Conservation (phyloP, 2,329 filamentous ascomycete genomes). For the Alternaria triticina region DNA sequence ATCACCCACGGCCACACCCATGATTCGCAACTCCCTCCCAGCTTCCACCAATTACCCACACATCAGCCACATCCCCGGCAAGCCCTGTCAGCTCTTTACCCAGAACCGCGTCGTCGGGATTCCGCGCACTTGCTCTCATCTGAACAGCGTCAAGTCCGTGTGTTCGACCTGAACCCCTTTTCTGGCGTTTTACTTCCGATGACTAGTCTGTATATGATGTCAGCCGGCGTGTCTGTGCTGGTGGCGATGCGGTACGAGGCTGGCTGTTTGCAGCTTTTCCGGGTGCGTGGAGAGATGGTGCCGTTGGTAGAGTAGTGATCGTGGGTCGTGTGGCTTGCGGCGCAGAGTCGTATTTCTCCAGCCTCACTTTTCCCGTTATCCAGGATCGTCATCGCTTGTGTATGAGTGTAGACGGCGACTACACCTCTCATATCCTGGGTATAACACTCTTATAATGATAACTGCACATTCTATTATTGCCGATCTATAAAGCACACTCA, state of each 20-base stretch:
- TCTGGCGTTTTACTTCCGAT: background rate
- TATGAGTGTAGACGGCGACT: background rate
- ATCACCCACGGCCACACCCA: background rate
- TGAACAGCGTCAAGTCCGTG: background rate
- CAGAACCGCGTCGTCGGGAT: background rate
- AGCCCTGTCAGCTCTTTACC: background rate
- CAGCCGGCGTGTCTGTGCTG: background rate
- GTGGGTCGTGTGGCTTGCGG: no score
- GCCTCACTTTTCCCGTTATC: background rate
- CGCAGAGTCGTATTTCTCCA: no score
- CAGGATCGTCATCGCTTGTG: background rate
- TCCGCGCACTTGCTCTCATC: background rate
- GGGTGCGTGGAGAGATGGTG: background rate
- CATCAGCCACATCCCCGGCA: background rate
- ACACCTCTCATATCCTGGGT: background rate
- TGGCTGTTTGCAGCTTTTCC: background rate
- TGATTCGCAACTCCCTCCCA: background rate
- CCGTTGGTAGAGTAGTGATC: no score
- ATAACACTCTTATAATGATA: background rate
- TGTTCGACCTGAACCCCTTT: background rate
- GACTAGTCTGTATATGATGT: background rate
- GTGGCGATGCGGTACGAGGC: background rate
- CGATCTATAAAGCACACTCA: background rate
- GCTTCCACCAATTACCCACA: background rate
- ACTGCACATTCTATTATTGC: background rate